Evolutionary conservation across 805 yeast species (phyloP).

Genomic region (Zygoascus tannicola): DNA sequence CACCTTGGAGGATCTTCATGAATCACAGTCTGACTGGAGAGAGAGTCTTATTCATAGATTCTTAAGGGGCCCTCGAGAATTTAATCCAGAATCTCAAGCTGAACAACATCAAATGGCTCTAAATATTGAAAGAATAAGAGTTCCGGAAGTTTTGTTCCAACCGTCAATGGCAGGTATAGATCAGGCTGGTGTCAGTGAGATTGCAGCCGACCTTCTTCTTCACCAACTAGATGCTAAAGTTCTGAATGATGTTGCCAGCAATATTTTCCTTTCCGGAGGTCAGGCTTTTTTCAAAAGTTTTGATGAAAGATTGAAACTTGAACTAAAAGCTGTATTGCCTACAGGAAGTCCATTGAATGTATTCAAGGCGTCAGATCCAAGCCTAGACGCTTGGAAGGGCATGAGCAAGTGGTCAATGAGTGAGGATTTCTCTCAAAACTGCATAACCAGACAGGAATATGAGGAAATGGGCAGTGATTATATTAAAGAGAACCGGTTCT

Average conservation of each 20-base stretch:
- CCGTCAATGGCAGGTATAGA: conserved; percentile 93
- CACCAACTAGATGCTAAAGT: conserved; percentile 30
- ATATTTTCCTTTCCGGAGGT: conserved; percentile 85
- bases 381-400: conserved; percentile 86
- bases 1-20: conserved; percentile 59
- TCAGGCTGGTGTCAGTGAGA: conserved; percentile 86
- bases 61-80: conserved; percentile 82
- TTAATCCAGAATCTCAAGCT: conserved; percentile 70
- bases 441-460: conserved; percentile 62
- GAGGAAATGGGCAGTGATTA: conserved; percentile 86
- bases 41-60: conserved; percentile 72
- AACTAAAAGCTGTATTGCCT: conserved; percentile 65
- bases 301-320: conserved; percentile 55
- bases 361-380: conserved; percentile 55
- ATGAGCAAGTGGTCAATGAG: conserved; percentile 71
- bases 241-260: conserved; percentile 36
- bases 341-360: conserved; percentile 52
- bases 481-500: conserved; percentile 74
- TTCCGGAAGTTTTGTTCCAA: conserved; percentile 87
- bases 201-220: conserved; percentile 55
- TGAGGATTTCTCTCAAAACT: conserved; percentile 37
- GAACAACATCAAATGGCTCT: conserved; percentile 86
- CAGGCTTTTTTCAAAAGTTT: conserved; percentile 57
- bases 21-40: conserved; percentile 81
- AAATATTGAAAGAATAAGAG: conserved; percentile 81